phyloP scores from a whole-genome alignment of 441 rosid genomes.

The Viola pubescens region DNA sequence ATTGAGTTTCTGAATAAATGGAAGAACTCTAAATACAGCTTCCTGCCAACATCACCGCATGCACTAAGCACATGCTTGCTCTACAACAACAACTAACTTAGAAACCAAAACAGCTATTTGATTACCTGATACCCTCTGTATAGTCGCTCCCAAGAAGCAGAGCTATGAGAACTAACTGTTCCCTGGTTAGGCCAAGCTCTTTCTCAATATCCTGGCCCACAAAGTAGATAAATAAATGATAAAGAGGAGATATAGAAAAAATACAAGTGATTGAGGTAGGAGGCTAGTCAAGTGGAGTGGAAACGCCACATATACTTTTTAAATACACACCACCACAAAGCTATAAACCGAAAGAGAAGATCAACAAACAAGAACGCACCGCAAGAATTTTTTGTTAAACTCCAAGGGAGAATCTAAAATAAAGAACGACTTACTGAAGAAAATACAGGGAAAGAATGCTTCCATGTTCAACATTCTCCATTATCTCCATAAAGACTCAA shows the following conservation, averaged over 20 bases:
- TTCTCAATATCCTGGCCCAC: slow-evolving; percentile 72
- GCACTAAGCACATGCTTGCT: background rate
- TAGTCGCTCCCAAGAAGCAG: slow-evolving; percentile 98
- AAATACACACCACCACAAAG: background rate
- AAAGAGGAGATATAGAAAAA: background rate
- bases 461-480: no score
- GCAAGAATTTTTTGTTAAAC: background rate
- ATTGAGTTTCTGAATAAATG: background rate
- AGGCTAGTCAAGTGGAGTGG: background rate
- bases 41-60: background rate
- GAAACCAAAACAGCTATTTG: slow-evolving; percentile 6
- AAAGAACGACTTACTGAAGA: no score
- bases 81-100: slow-evolving; percentile 12
- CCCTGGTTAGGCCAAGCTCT: slow-evolving; percentile 82
- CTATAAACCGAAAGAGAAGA: slow-evolving; percentile 1
- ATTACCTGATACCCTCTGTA: slow-evolving; percentile 94
- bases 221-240: slow-evolving; percentile 2
- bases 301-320: background rate
- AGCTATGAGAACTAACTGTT: slow-evolving; percentile 80
- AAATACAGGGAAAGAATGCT: no score
- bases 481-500: no score
- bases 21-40: background rate
- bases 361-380: background rate
- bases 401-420: no score
- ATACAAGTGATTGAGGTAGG: background rate